A percentile compares a stretch with the other conserved stretches of the same genome.
phyloP scores from a whole-genome alignment of 257 asterid genomes.

The Fraxinus quadrangulata region DNA sequence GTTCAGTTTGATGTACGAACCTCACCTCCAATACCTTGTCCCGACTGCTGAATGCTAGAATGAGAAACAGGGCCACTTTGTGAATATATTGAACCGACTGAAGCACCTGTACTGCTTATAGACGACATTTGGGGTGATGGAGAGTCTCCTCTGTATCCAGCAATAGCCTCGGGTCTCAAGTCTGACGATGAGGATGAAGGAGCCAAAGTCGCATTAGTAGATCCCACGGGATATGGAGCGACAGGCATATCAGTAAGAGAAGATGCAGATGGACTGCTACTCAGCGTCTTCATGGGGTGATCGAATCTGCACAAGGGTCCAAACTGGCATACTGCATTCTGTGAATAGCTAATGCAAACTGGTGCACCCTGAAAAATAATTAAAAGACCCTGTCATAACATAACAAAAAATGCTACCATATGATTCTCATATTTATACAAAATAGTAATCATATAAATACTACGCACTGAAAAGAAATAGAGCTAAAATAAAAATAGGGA shows the following conservation, averaged over 20 bases:
- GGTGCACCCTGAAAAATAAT: slow-evolving; percentile 31
- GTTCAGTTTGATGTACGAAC: slow-evolving; percentile 44
- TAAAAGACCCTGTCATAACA: neutral
- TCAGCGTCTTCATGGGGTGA: slow-evolving; percentile 73
- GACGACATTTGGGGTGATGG: slow-evolving; percentile 38
- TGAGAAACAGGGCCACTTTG: slow-evolving; percentile 21
- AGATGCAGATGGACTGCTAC: slow-evolving; percentile 86
- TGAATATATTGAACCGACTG: slow-evolving; percentile 32
- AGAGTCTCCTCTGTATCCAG: slow-evolving; percentile 34
- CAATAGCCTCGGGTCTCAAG: slow-evolving; percentile 39
- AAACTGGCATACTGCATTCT: slow-evolving; percentile 78
- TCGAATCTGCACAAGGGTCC: slow-evolving; percentile 88
- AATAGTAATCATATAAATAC: neutral
- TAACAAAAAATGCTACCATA: neutral
- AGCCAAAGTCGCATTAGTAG: slow-evolving; percentile 64
- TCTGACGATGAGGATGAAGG: slow-evolving; percentile 52
- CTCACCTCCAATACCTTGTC: slow-evolving; percentile 48
- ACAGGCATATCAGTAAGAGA: slow-evolving; percentile 92
- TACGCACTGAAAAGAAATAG: neutral
- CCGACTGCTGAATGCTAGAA: slow-evolving; percentile 42
- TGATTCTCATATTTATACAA: neutral
- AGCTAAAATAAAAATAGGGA: neutral
- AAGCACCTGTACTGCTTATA: slow-evolving; percentile 29
- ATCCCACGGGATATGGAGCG: slow-evolving; percentile 87
- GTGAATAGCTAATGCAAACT: slow-evolving; percentile 79